Conservation (phyloP, 352 stramenopile species). For the Phytopythium vexans region DNA sequence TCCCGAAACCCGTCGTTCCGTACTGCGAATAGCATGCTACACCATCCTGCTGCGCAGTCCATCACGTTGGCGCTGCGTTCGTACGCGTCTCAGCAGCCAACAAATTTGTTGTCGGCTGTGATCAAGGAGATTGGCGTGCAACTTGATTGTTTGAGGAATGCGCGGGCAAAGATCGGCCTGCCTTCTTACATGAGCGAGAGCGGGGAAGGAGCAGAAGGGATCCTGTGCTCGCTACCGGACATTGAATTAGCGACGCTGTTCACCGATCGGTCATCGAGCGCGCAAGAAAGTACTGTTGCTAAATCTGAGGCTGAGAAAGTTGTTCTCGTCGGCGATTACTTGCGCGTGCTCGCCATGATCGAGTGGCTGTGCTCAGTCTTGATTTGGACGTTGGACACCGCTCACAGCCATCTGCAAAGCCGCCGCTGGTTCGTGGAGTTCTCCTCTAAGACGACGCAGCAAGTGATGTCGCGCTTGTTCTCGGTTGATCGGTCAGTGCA, state of each 20-base stretch:
- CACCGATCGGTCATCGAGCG: slow-evolving; percentile 6
- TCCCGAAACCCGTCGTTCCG: slow-evolving; percentile 3
- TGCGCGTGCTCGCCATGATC: slow-evolving; percentile 59
- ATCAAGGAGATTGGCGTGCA: slow-evolving; percentile 59
- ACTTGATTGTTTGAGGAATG: slow-evolving; percentile 40
- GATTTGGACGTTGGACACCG: slow-evolving; percentile 74
- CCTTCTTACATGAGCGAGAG: slow-evolving; percentile 41
- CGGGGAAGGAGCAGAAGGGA: slow-evolving; percentile 46
- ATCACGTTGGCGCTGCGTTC: slow-evolving; percentile 87
- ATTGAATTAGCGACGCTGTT: slow-evolving; percentile 49
- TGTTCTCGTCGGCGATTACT: slow-evolving; percentile 50
- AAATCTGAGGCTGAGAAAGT: slow-evolving; percentile 32
- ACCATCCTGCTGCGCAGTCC: slow-evolving; percentile 88
- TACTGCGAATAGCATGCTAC: slow-evolving; percentile 28
- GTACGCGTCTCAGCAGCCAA: slow-evolving; percentile 87
- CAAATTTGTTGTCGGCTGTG: slow-evolving; percentile 65
- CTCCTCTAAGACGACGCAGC: slow-evolving; percentile 43
- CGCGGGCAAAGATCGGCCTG: slow-evolving; percentile 36
- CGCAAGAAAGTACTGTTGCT: slow-evolving; percentile 9
- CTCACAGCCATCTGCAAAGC: slow-evolving; percentile 67
- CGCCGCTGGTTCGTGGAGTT: slow-evolving; percentile 81
- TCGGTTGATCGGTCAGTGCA: slow-evolving; percentile 66
- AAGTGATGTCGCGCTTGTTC: slow-evolving; percentile 66
- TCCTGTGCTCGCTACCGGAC: slow-evolving; percentile 62
- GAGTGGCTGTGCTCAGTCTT: slow-evolving; percentile 81